These are phyloP conservation scores for Termitomyces bulborhizus DNA, from an alignment of 768 basidiomycete species.

Conservation along the genomic window DNA sequence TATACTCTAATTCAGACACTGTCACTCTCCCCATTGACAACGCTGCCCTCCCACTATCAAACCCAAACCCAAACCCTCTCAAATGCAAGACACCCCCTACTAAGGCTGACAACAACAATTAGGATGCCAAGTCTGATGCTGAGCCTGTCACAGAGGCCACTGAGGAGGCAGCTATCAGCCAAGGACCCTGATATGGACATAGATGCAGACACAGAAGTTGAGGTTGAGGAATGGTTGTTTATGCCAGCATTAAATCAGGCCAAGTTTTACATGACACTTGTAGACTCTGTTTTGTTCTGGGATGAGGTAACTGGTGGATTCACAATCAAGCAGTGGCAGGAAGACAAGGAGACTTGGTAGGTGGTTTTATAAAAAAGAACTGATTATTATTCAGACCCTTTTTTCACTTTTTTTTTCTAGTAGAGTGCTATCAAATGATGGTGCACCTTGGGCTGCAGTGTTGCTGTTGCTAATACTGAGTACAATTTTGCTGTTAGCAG, in stretches of 20 bases:
- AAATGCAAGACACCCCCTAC: conserved; percentile 21
- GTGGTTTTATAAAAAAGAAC: too few species aligned
- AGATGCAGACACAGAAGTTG: neutral
- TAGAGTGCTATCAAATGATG: neutral
- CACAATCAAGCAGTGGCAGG: conserved; percentile 64
- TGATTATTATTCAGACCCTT: too few species aligned
- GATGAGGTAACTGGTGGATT: conserved; percentile 59
- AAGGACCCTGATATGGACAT: neutral
- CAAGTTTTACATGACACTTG: conserved; percentile 64
- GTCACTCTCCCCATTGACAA: too few species aligned
- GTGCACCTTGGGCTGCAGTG: neutral
- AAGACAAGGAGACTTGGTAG: conserved; percentile 57
- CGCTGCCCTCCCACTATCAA: too few species aligned
- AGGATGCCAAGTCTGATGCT: neutral
- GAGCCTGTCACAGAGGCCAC: neutral
- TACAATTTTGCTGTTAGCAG: conserved; percentile 16
- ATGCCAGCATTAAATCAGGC: conserved; percentile 37
- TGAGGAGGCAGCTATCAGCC: neutral
- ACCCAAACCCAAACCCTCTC: conserved; percentile 2
- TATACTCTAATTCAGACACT: too few species aligned
- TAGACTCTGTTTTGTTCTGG: conserved; percentile 55
- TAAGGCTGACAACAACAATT: neutral
- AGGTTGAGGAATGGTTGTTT: conserved; percentile 10
- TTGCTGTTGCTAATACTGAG: neutral
- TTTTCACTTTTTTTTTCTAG: too few species aligned